Percentiles rank a stretch among this genome's conserved stretches.
Conservation (phyloP, 2,329 filamentous ascomycete genomes). For the Tolypocladium ovalisporum region DNA sequence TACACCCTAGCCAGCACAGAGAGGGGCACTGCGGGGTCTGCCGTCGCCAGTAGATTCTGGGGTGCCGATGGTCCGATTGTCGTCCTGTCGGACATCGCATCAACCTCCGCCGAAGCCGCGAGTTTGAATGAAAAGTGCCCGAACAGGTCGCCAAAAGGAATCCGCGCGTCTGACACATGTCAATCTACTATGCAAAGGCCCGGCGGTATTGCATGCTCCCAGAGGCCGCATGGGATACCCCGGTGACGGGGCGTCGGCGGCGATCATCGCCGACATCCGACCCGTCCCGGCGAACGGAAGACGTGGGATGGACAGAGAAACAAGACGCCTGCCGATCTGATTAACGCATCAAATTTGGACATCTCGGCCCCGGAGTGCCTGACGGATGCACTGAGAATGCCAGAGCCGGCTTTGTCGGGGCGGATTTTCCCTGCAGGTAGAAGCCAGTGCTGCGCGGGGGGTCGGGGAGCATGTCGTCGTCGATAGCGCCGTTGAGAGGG, state of each 20-base stretch:
- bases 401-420: constrained; percentile 54
- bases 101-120: neutral
- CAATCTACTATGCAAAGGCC: neutral
- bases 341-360: too few relatives aligned
- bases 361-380: too few relatives aligned
- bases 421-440: constrained; percentile 51
- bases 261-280: neutral
- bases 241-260: neutral
- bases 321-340: too few relatives aligned
- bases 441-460: constrained; percentile 24
- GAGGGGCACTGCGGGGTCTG: neutral
- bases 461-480: constrained; percentile 36
- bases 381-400: too few relatives aligned
- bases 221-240: neutral
- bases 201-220: neutral
- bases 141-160: too few relatives aligned
- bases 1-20: too few relatives aligned
- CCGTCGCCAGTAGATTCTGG: neutral
- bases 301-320: too few relatives aligned
- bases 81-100: neutral
- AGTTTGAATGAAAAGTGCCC: too few relatives aligned
- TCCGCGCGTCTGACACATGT: neutral
- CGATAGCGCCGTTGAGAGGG: constrained; percentile 44
- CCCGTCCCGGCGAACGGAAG: too few relatives aligned
- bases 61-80: neutral